phyloP scores from a whole-genome alignment of 257 asterid genomes.

The Gentiana straminea region DNA sequence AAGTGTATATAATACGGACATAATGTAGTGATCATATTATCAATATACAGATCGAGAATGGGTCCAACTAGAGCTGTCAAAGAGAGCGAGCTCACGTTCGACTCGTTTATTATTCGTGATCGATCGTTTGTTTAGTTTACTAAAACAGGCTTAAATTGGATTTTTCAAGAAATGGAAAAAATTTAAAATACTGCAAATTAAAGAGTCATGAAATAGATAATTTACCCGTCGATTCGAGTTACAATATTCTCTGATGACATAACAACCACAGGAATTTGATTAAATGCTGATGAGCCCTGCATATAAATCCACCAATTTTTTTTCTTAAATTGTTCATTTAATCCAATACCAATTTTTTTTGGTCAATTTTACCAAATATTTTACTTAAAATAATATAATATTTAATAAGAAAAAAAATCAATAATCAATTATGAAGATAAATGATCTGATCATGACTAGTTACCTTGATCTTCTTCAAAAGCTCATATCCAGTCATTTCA shows the following conservation, averaged over 20 bases:
- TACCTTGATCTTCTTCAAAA: constrained; percentile 46
- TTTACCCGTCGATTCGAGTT: constrained; percentile 35
- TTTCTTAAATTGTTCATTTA: neutral
- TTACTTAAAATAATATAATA: no score
- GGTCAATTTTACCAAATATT: neutral
- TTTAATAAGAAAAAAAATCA: neutral
- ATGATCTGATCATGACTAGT: neutral
- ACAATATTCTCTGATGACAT: constrained; percentile 61
- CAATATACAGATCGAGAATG: no score
- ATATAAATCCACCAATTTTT: neutral
- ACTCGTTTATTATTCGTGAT: no score
- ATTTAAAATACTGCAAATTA: no score
- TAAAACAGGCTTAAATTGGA: no score
- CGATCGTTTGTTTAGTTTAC: no score
- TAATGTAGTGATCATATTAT: no score
- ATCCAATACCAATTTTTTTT: neutral
- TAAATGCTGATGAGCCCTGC: constrained; percentile 32
- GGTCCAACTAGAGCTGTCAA: no score
- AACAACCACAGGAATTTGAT: constrained; percentile 47
- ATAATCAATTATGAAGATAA: neutral
- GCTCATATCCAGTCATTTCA: constrained; percentile 49
- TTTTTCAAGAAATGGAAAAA: no score
- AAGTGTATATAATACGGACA: no score
- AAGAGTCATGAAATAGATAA: neutral
- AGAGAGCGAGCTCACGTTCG: no score